Evolutionary conservation across 768 basidiomycete species (phyloP), one percentile per base, ranked within the genome.

Genomic region (Trametes sanguinea): DNA sequence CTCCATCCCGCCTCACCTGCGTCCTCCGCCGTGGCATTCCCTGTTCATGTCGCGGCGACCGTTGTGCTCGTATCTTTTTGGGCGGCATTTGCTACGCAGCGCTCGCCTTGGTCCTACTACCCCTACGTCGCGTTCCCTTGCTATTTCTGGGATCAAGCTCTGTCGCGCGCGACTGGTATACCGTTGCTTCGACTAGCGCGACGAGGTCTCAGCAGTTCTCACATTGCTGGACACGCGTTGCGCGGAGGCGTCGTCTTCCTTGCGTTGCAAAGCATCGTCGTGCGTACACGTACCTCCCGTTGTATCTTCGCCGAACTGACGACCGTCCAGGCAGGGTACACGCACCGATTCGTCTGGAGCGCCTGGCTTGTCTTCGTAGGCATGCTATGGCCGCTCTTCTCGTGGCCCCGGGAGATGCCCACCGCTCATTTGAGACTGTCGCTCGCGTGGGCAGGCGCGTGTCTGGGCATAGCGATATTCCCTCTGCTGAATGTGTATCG

Each of bases 401-500:
- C 77, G n/a, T 86, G 85, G 86, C 76, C 80, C 0, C 61, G 71
- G 3, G 68, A 72, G 10, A 65, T 74, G 37, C 67, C 75, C 14
- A 45, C 65, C 39, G 47, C 67, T 65, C 61, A 75, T 14, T 39
- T 64, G 74, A 47, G 42, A 6, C 68, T 79, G 33, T 59, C 75
- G 1, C 42, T 70, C 0, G 60, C 68, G 1, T 92, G 89, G 88
- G 67, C 70, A 2, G 17, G 68, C 13, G 76, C 79, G 6, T 91
- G 87, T 69, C 64, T 84, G 1, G 64, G 77, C 17, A 83, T 82
- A 0, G 82, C 81, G 0, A 65, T 90, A 2, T 94, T 94, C 67
- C 91, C 92, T 0, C 71, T 90, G 30, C 78, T 93, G 33, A 76
- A 83, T 6, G 89, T 93, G 2, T 85, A 93, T 60, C 89, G 90